Conservation (phyloP, 2,329 filamentous ascomycete species). For the Akanthomyces uredinophilus region DNA sequence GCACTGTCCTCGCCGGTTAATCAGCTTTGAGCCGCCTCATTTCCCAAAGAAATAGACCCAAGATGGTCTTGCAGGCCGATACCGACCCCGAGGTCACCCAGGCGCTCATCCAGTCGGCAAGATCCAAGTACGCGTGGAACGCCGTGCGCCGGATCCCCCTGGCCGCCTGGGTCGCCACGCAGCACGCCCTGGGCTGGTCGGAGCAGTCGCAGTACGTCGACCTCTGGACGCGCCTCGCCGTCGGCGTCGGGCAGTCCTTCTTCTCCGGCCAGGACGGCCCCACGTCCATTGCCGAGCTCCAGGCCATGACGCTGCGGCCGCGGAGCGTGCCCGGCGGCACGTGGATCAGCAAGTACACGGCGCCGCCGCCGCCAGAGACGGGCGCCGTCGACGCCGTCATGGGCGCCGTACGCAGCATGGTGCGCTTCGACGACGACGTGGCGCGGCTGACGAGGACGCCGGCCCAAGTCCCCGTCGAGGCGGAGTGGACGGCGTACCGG, state of each 20-base stretch:
- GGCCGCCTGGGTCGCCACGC: conserved; percentile 55
- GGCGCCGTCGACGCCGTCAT: conserved; percentile 54
- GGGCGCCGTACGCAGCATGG: conserved; percentile 41
- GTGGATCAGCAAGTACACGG: conserved; percentile 70
- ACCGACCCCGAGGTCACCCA: conserved; percentile 15
- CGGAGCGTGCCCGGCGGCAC: conserved; percentile 69
- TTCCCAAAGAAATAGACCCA: neutral
- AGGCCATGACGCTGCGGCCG: conserved; percentile 58
- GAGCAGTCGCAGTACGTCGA: conserved; percentile 72
- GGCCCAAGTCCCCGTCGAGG: conserved; percentile 53
- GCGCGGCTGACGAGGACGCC: conserved; percentile 35
- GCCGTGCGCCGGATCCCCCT: conserved; percentile 37
- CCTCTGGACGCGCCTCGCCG: conserved; percentile 65
- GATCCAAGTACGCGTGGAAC: conserved; percentile 4
- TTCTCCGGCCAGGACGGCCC: conserved; percentile 40
- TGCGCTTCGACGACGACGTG: conserved; percentile 12
- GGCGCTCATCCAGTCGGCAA: conserved; percentile 4
- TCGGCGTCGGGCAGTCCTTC: conserved; percentile 67
- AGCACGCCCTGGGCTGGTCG: conserved; percentile 63
- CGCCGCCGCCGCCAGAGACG: conserved; percentile 54
- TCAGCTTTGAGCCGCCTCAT: neutral
- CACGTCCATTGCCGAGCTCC: conserved; percentile 53
- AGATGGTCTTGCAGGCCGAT: conserved; percentile 10
- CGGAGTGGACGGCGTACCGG: conserved; percentile 72
- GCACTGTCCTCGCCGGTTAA: neutral